These are phyloP conservation scores for Saturnispora silvae DNA, from an alignment of 805 yeast species.

Conservation along the genomic window DNA sequence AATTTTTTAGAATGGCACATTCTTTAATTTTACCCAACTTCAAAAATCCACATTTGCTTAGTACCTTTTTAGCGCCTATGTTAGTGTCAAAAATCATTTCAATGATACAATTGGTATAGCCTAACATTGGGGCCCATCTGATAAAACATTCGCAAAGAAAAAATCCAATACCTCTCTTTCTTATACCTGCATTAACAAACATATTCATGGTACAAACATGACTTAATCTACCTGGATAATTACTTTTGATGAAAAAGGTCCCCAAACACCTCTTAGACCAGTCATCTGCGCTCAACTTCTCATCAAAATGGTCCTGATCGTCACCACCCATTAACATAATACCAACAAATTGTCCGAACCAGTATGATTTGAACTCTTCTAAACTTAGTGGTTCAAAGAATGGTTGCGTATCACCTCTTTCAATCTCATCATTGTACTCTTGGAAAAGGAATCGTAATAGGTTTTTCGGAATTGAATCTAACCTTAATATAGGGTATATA, in stretches of 20 bases:
- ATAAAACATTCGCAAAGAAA: conserved; percentile 74
- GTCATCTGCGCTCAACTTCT: conserved; percentile 36
- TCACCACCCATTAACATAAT: conserved; percentile 72
- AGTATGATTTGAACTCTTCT: conserved; percentile 68
- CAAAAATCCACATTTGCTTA: conserved; percentile 68
- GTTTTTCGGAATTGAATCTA: conserved; percentile 64
- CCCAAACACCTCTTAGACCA: conserved; percentile 95
- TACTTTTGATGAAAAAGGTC: conserved; percentile 72
- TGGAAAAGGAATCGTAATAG: conserved; percentile 74
- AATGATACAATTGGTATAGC: conserved; percentile 76
- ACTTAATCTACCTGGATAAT: conserved; percentile 85
- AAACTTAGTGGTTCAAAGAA: conserved; percentile 70
- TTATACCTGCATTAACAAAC: conserved; percentile 82
- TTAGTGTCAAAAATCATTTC: conserved; percentile 85
- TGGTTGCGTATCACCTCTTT: conserved; percentile 79
- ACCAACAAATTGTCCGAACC: conserved; percentile 84
- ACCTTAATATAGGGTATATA: conserved; percentile 69
- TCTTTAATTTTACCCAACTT: conserved; percentile 70
- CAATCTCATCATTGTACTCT: conserved; percentile 88
- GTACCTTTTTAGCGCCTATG: conserved; percentile 66
- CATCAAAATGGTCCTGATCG: conserved; percentile 41
- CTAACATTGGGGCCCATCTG: conserved; percentile 85
- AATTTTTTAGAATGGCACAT: conserved; percentile 84
- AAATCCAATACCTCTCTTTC: conserved; percentile 87
- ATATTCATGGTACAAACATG: conserved; percentile 89